Conservation (phyloP, 2,329 filamentous ascomycete genomes). For the Fusarium sp. region DNA sequence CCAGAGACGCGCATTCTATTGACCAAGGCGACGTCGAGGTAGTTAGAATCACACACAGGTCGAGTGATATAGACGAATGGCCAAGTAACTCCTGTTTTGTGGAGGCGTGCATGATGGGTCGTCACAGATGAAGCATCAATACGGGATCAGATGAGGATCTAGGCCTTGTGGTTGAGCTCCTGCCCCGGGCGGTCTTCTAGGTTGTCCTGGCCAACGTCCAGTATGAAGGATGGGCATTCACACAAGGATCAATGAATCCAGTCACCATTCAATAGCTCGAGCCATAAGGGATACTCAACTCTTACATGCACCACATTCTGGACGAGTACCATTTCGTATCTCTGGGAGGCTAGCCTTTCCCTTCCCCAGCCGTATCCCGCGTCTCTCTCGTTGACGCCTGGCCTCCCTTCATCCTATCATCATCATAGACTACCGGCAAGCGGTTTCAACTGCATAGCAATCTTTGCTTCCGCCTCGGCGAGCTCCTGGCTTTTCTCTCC, state of each 20-base stretch:
- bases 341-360: background rate
- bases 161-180: background rate
- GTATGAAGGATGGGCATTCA: background rate
- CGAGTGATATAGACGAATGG: background rate
- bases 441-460: background rate
- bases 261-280: background rate
- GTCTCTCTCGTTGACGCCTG: background rate
- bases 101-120: background rate
- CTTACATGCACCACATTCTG: background rate
- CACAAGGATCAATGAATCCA: background rate
- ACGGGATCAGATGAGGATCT: background rate
- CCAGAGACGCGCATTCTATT: background rate
- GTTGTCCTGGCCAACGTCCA: background rate
- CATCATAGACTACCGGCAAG: slow-evolving; percentile 35
- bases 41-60: background rate
- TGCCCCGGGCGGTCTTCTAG: background rate
- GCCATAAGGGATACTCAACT: background rate
- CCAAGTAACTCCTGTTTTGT: background rate
- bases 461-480: background rate
- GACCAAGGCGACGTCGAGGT: background rate
- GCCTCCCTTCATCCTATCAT: background rate
- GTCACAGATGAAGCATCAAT: background rate
- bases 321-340: background rate
- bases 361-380: background rate
- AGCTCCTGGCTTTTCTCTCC: background rate